Conservation (phyloP, 2,329 filamentous ascomycete genomes). For the Botrytis pseudocinerea region DNA sequence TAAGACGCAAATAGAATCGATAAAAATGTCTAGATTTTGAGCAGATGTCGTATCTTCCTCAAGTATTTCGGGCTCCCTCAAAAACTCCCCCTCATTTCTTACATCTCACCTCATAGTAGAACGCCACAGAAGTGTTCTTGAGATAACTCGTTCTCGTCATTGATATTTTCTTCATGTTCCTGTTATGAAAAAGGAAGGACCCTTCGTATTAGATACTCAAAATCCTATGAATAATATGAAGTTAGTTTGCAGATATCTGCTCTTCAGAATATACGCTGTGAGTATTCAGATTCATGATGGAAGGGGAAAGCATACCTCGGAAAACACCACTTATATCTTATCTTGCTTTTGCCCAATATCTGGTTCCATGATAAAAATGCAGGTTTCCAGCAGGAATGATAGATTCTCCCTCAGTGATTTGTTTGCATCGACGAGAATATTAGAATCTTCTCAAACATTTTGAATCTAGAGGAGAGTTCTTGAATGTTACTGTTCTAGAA, state of each 20-base stretch:
- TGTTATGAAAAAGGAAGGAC: background rate
- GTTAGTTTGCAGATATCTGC: accelerated
- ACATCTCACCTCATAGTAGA: background rate
- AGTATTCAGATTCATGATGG: no score
- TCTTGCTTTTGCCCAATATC: background rate
- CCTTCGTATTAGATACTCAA: accelerated
- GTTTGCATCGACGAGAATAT: background rate
- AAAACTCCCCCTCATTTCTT: background rate
- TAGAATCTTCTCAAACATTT: accelerated
- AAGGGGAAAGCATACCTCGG: background rate
- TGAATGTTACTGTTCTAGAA: background rate
- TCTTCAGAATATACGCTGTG: background rate
- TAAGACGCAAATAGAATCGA: background rate
- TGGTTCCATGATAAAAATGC: accelerated
- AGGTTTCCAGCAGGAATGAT: background rate
- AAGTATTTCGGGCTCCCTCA: background rate
- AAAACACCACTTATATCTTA: background rate
- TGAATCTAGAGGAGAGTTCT: background rate
- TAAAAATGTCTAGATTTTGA: no score
- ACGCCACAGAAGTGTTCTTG: background rate
- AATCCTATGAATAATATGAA: accelerated
- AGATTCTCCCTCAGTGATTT: accelerated
- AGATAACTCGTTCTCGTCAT: background rate
- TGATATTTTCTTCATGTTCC: background rate
- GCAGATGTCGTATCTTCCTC: background rate